Evolutionary conservation across 495 filamentous ascomycete genomes (phyloP).

Genomic region (Jackrogersella minutella): DNA sequence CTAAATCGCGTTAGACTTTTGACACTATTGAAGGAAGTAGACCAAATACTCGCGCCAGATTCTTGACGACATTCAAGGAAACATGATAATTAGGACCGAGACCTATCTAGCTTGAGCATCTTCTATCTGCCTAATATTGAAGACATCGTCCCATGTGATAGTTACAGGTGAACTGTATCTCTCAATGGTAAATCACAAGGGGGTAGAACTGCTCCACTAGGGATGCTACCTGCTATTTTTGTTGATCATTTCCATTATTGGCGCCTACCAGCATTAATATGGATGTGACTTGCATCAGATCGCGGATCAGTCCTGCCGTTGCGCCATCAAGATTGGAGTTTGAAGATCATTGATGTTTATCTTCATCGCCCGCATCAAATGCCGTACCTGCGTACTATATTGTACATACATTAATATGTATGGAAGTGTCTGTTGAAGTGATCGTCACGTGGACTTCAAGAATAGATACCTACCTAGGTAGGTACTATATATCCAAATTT

Average conservation of each 20-base stretch:
- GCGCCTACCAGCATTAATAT: slow-evolving; percentile 25
- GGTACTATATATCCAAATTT: too few species aligned
- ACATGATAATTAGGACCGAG: too few species aligned
- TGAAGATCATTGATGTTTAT: slow-evolving; percentile 19
- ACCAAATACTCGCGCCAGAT: too few species aligned
- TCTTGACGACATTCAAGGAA: too few species aligned
- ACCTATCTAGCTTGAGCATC: not conserved
- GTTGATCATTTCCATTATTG: slow-evolving; percentile 18
- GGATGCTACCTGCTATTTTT: slow-evolving; percentile 20
- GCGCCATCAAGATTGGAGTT: slow-evolving; percentile 11
- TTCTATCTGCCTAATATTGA: not conserved
- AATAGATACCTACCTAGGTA: slow-evolving; percentile 1
- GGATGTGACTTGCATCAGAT: slow-evolving; percentile 31
- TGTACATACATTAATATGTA: too few species aligned
- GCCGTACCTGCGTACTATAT: not conserved
- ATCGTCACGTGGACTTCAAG: too few species aligned
- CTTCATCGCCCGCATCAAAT: not conserved
- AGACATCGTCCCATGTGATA: not conserved
- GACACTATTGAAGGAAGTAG: too few species aligned
- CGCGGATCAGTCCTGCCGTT: slow-evolving; percentile 3
- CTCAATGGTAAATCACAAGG: not conserved
- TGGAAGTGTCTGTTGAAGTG: too few species aligned
- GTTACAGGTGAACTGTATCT: too few species aligned
- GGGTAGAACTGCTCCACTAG: slow-evolving; percentile 10
- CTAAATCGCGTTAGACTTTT: not conserved